phyloP scores from a whole-genome alignment of 768 basidiomycete species.

The Suillus variegatus region DNA sequence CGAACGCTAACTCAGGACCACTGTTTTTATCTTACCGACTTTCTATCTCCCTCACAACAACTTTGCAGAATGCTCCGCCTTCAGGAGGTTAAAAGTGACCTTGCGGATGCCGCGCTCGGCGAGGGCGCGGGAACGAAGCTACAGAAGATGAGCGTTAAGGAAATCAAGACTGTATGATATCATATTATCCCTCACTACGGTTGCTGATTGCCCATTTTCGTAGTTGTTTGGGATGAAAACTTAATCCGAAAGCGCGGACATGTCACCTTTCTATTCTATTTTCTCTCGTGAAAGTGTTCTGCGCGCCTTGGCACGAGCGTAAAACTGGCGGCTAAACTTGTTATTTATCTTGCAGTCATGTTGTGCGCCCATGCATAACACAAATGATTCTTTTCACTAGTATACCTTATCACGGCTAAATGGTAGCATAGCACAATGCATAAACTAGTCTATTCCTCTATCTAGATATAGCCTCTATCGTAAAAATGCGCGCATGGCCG shows the following conservation, averaged over 20 bases:
- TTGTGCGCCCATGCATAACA: background rate
- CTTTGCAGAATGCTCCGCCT: constrained; percentile 61
- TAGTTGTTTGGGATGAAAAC: constrained; percentile 32
- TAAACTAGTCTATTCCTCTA: background rate
- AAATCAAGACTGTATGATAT: constrained; percentile 58
- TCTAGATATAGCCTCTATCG: background rate
- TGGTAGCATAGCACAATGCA: constrained; percentile 1
- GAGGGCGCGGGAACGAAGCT: constrained; percentile 64
- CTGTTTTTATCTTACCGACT: background rate
- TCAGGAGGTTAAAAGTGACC: constrained; percentile 65
- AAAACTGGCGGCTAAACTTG: too few relatives aligned
- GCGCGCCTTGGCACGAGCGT: background rate
- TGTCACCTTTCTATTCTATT: background rate
- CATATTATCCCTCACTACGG: background rate
- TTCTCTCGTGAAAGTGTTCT: background rate
- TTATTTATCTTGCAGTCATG: background rate
- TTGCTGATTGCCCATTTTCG: background rate
- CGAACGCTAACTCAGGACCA: background rate
- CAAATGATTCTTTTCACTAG: background rate
- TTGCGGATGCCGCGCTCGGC: constrained; percentile 70
- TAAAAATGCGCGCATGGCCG: background rate
- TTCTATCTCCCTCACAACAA: background rate
- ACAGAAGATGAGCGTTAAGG: constrained; percentile 67
- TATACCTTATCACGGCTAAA: background rate
- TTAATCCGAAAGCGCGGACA: constrained; percentile 1